A percentile compares a stretch with the other conserved stretches of the same genome.
Evolutionary conservation across 2,329 filamentous ascomycete species (phyloP).

Genomic region (Neobulgaria alba): DNA sequence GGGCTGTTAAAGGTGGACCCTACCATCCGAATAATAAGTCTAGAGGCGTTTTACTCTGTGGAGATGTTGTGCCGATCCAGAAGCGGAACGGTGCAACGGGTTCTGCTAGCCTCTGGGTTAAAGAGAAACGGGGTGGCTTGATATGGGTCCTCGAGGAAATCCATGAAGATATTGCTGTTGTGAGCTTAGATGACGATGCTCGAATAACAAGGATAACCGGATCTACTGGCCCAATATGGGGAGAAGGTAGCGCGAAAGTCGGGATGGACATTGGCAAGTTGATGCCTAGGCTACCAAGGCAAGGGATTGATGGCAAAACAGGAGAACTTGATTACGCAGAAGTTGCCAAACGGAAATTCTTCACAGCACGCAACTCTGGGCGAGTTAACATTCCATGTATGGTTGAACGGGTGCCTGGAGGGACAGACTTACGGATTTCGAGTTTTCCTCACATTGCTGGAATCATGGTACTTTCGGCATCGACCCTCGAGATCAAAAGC

Average conservation of each 20-base stretch:
- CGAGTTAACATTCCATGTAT: constrained; percentile 78
- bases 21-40: constrained; percentile 64
- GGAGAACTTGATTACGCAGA: constrained; percentile 73
- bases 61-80: constrained; percentile 95
- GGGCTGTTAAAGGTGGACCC: constrained; percentile 40
- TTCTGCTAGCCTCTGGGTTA: constrained; percentile 94
- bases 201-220: constrained; percentile 62
- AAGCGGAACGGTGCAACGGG: constrained; percentile 90
- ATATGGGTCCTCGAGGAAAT: constrained; percentile 99
- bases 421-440: constrained; percentile 71
- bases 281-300: constrained; percentile 73
- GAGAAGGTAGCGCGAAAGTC: constrained; percentile 53
- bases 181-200: constrained; percentile 72
- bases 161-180: constrained; percentile 77
- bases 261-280: constrained; percentile 71
- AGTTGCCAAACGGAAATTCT: constrained; percentile 64
- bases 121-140: constrained; percentile 86
- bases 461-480: constrained; percentile 83
- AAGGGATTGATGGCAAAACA: constrained; percentile 59
- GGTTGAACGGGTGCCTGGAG: constrained; percentile 60
- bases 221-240: constrained; percentile 82
- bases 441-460: constrained; percentile 97
- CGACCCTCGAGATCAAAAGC: constrained; percentile 72
- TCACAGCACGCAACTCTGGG: constrained; percentile 72
- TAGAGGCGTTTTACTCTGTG: constrained; percentile 83